Conservation (phyloP, 257 asterid species). For the Salvia miltiorrhiza region DNA sequence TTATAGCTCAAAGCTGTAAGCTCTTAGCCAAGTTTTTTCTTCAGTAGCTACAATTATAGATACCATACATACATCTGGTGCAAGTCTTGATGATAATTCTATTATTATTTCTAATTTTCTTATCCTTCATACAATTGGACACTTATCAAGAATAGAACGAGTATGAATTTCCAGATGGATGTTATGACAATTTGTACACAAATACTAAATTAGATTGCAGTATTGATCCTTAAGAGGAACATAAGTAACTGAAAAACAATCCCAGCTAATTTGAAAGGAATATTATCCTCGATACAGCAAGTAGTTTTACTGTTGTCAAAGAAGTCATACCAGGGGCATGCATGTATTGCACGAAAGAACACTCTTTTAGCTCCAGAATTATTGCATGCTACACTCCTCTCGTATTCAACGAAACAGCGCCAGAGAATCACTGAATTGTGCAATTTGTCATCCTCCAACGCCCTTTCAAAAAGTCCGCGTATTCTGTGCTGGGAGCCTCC, state of each 20-base stretch:
- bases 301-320: neutral
- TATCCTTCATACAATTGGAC: neutral
- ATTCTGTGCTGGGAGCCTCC: conserved; percentile 72
- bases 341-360: conserved; percentile 89
- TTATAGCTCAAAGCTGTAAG: neutral
- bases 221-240: too few relatives aligned
- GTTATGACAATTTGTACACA: too few relatives aligned
- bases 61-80: neutral
- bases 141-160: too few relatives aligned
- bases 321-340: conserved; percentile 87
- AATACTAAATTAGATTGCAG: too few relatives aligned
- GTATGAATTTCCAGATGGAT: too few relatives aligned
- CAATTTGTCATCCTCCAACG: conserved; percentile 62
- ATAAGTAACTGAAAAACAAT: neutral
- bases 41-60: too few relatives aligned
- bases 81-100: neutral
- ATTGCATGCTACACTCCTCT: conserved; percentile 51
- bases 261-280: neutral
- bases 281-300: neutral
- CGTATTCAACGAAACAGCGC: conserved; percentile 80
- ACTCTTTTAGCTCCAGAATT: conserved; percentile 74
- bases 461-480: conserved; percentile 84
- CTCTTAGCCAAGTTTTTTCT: too few relatives aligned
- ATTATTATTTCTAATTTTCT: neutral
- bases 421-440: conserved; percentile 72